A percentile compares a stretch with the other conserved stretches of the same genome.
phyloP scores from a whole-genome alignment of 805 yeast species.

The Yarrowia phangngaensis region DNA sequence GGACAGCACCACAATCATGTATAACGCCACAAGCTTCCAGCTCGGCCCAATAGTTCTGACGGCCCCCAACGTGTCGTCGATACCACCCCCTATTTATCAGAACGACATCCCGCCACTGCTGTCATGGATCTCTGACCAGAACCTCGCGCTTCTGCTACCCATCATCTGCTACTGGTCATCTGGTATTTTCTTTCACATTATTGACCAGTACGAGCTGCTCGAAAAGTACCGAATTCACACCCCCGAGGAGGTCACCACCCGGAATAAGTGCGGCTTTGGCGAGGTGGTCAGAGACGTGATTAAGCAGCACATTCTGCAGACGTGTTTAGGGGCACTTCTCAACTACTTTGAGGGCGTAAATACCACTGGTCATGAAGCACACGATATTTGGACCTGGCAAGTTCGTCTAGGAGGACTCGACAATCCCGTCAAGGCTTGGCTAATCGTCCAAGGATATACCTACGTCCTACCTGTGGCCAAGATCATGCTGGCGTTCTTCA shows the following conservation, averaged over 20 bases:
- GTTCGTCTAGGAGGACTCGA: constrained; percentile 8
- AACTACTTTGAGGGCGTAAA: constrained; percentile 51
- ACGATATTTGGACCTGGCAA: constrained; percentile 43
- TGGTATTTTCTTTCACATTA: constrained; percentile 65
- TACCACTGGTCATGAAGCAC: constrained; percentile 50
- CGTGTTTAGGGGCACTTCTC: constrained; percentile 59
- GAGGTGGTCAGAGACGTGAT: constrained; percentile 80
- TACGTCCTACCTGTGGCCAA: constrained; percentile 47
- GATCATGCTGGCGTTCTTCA: constrained; percentile 57
- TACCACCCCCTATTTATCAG: constrained; percentile 13
- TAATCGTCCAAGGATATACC: constrained; percentile 44
- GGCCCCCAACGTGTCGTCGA: constrained; percentile 21
- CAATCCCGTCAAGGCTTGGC: constrained; percentile 41
- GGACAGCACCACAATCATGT: too few relatives aligned
- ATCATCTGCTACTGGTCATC: constrained; percentile 79
- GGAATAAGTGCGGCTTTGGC: constrained; percentile 67
- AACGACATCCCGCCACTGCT: constrained; percentile 41
- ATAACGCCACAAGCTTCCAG: constrained; percentile 3
- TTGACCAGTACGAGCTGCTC: constrained; percentile 71
- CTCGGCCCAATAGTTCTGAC: constrained; percentile 21
- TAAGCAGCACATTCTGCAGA: constrained; percentile 79
- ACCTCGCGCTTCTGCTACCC: constrained; percentile 69
- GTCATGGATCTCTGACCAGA: constrained; percentile 64
- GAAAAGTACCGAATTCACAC: constrained; percentile 89
- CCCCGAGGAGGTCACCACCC: constrained; percentile 69